Conservation (phyloP, 2,329 filamentous ascomycete species). For the Mycosphaerella sp. region DNA sequence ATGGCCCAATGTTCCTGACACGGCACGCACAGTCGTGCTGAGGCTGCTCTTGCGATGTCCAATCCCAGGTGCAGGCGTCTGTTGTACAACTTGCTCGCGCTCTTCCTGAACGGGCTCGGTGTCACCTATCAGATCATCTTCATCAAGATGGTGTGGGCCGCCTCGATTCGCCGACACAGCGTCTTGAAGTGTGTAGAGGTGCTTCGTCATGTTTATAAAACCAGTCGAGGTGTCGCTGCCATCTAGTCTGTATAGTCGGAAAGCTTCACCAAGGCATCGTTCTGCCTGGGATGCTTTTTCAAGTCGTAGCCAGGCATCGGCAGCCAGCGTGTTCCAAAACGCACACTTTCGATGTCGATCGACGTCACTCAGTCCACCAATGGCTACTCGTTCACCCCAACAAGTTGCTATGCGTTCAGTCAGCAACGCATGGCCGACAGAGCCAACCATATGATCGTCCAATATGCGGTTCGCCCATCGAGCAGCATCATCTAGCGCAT, state of each 20-base stretch:
- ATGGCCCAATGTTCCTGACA: slow-evolving; percentile 14
- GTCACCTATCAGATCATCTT: slow-evolving; percentile 28
- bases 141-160: slow-evolving; percentile 34
- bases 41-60: slow-evolving; percentile 43
- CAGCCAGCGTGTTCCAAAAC: slow-evolving; percentile 77
- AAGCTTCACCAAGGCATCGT: slow-evolving; percentile 66
- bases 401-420: slow-evolving; percentile 81
- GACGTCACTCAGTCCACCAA: slow-evolving; percentile 62
- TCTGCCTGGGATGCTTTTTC: slow-evolving; percentile 73
- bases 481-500: slow-evolving; percentile 77
- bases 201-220: slow-evolving; percentile 52
- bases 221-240: slow-evolving; percentile 22
- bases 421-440: slow-evolving; percentile 72
- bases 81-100: slow-evolving; percentile 33
- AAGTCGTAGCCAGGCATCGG: slow-evolving; percentile 75
- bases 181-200: slow-evolving; percentile 62
- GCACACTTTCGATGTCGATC: slow-evolving; percentile 75
- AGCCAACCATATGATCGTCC: slow-evolving; percentile 68
- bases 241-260: slow-evolving; percentile 42
- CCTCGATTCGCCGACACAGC: slow-evolving; percentile 47
- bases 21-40: slow-evolving; percentile 30
- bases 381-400: slow-evolving; percentile 64
- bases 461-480: slow-evolving; percentile 76
- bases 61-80: slow-evolving; percentile 18
- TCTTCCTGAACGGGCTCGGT: slow-evolving; percentile 31